Percentiles rank a stretch among this genome's conserved stretches.
Conservation (phyloP, 1,139 yeast species). For the Meyerozyma smithsonii region DNA sequence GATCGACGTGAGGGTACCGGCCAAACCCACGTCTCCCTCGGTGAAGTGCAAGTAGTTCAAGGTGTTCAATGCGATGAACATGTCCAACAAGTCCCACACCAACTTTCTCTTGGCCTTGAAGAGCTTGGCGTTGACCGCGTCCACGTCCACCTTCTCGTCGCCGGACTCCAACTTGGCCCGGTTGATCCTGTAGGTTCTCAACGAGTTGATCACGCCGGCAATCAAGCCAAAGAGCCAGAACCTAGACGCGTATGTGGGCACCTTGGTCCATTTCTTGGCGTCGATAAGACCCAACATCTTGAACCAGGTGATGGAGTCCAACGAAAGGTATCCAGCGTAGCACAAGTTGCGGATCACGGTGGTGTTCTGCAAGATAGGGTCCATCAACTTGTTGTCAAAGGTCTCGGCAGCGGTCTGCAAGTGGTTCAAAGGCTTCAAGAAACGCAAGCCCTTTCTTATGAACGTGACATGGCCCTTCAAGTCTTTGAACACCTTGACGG, state of each 20-base stretch:
- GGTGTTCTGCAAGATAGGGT: constrained; percentile 54
- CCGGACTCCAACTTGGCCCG: constrained; percentile 20
- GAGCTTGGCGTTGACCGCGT: constrained; percentile 26
- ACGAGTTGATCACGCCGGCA: constrained; percentile 56
- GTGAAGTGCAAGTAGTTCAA: constrained; percentile 57
- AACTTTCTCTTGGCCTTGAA: constrained; percentile 56
- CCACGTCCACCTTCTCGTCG: constrained; percentile 31
- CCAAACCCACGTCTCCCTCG: constrained; percentile 81
- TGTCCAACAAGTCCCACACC: constrained; percentile 75
- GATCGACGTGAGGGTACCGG: constrained; percentile 78
- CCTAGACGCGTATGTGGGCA: constrained; percentile 47
- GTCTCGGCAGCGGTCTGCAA: constrained; percentile 66
- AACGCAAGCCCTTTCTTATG: constrained; percentile 80
- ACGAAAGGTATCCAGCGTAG: constrained; percentile 66
- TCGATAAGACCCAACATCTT: constrained; percentile 46
- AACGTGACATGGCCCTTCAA: constrained; percentile 59
- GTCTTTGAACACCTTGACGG: constrained; percentile 47
- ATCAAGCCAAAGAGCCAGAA: constrained; percentile 77
- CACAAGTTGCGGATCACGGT: constrained; percentile 66
- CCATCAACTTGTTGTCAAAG: constrained; percentile 67
- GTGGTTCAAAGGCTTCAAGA: constrained; percentile 78
- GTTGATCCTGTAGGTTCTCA: constrained; percentile 35
- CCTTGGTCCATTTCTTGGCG: constrained; percentile 29
- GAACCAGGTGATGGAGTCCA: constrained; percentile 72
- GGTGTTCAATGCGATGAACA: constrained; percentile 69